Conservation (phyloP, 2,329 filamentous ascomycete species). For the Penicillium crustosum region DNA sequence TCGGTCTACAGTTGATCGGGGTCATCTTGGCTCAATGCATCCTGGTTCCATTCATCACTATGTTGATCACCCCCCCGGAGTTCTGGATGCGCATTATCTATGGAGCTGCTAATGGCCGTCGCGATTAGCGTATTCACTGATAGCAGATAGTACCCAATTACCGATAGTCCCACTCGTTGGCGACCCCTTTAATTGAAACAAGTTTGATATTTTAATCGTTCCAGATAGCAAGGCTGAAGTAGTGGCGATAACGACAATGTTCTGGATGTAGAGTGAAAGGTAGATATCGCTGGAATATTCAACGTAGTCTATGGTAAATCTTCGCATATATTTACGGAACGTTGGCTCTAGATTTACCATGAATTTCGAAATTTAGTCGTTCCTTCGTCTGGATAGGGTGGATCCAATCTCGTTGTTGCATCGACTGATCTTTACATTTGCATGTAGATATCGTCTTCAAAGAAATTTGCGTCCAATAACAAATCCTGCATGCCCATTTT, state of each 20-base stretch:
- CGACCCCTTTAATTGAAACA: neutral
- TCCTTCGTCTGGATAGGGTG: neutral
- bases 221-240: neutral
- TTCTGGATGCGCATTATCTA: neutral
- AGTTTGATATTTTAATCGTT: neutral
- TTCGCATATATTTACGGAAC: neutral
- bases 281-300: neutral
- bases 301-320: neutral
- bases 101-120: neutral
- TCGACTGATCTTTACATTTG: neutral
- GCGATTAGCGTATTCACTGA: neutral
- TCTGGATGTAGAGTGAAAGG: neutral
- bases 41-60: neutral
- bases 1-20: neutral
- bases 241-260: no score
- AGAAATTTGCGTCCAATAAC: no score
- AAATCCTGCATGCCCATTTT: fast-evolving
- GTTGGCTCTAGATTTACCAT: no score
- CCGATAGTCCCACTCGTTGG: neutral
- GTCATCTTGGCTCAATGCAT: neutral
- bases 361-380: neutral
- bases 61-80: neutral
- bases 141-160: neutral
- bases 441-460: neutral
- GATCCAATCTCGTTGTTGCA: neutral